Evolutionary conservation across 257 asterid genomes (phyloP).

Genomic region (Gentiana macrophylla): DNA sequence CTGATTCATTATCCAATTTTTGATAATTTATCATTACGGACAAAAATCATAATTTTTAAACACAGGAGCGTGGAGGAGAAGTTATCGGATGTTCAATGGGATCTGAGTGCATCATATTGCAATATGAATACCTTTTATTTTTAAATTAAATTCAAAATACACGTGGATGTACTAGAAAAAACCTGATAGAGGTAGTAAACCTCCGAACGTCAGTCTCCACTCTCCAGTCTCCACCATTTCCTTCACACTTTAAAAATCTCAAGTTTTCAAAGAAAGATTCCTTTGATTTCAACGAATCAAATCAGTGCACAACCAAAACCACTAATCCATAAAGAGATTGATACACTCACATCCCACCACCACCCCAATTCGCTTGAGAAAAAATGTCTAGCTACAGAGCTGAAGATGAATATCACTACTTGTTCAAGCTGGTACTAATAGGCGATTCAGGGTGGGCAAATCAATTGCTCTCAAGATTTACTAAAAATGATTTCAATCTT

Average conservation of each 20-base stretch:
- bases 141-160: too few relatives aligned
- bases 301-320: not conserved
- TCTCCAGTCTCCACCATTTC: slow-evolving; percentile 4
- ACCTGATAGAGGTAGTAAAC: too few relatives aligned
- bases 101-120: too few relatives aligned
- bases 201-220: not conserved
- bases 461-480: slow-evolving; percentile 16
- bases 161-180: too few relatives aligned
- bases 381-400: slow-evolving; percentile 11
- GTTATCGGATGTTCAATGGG: too few relatives aligned
- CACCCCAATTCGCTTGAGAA: not conserved
- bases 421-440: slow-evolving; percentile 13
- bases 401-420: slow-evolving; percentile 18
- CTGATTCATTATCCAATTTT: too few relatives aligned
- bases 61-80: too few relatives aligned
- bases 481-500: slow-evolving; percentile 13
- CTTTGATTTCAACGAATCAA: not conserved
- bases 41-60: too few relatives aligned
- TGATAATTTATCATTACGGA: too few relatives aligned
- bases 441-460: slow-evolving; percentile 19
- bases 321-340: not conserved
- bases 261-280: not conserved
- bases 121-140: too few relatives aligned
- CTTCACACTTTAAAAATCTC: not conserved
- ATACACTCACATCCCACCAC: not conserved